Evolutionary conservation across 495 filamentous ascomycete genomes (phyloP), one percentile per base, ranked within the genome.

Genomic region (Letharia lupina): DNA sequence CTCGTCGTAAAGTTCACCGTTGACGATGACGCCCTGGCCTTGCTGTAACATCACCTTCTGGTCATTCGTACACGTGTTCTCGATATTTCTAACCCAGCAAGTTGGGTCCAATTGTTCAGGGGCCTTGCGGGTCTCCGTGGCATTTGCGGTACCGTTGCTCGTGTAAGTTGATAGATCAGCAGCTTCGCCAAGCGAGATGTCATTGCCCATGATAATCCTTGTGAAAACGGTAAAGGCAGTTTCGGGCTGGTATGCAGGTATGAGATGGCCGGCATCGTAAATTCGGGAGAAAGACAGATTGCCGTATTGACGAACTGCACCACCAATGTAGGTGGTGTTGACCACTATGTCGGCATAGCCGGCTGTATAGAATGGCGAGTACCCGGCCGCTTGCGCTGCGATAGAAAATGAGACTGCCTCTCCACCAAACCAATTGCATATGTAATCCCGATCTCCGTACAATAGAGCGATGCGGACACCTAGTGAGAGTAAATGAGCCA

Each of bases 351-450:
- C 76, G 9, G 82, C 77, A 67, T 86, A 86, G 31, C 83, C 83
- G 1, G 82, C 79, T 7, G 72, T 47, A 10, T 73, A 67, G 69
- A 84, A 86, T 0, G 58, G 54, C 60, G 73, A 31, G 35, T 78
- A 60, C 20, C 74, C 75, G 8, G 70, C 62, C 20, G 65, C 70
- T 61, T 70, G 62, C 33, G 72, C 71, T 35, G 72, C 66, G 18
- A 81, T 64, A 44, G 77, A 72, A 40, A 80, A 76, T 23, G 72
- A 73, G 56, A 77, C 64, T 20, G 73, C 69, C 65, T 79, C 69
- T 62, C 75, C 75, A 11, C 83, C 82, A 6, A 86, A 70, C 83
- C 85, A 89, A 72, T 88, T 89, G 72, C 85, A 89, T 39, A 85
- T 80, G 70, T 84, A 89, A 71, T 90, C 87, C 4, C 83, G 67